Evolutionary conservation across 371 early-diverging fungal species (phyloP).

Genomic region (Coemansia sp.): DNA sequence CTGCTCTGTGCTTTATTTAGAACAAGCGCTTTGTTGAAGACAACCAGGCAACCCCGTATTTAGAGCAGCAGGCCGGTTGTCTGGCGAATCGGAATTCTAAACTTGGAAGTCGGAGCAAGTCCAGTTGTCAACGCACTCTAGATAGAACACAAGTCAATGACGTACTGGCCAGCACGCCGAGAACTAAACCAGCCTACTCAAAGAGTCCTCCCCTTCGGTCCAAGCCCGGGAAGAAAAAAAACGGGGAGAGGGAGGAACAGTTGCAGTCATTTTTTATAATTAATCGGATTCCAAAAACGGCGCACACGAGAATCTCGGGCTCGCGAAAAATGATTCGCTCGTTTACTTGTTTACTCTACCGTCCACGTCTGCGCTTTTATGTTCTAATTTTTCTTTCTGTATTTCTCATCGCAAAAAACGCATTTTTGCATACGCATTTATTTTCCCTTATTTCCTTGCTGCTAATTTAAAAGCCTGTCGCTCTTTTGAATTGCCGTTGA

Average conservation of each 20-base stretch:
- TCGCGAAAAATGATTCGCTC: background rate
- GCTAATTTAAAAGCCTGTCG: background rate
- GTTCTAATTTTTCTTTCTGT: conserved; percentile 8
- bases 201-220: too few species aligned
- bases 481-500: too few species aligned
- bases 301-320: background rate
- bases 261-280: background rate
- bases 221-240: too few species aligned
- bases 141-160: background rate
- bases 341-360: conserved; percentile 3
- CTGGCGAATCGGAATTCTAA: background rate
- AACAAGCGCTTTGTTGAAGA: background rate
- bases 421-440: conserved; percentile 5
- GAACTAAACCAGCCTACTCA: background rate
- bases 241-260: too few species aligned
- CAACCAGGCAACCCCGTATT: background rate
- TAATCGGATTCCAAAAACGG: background rate
- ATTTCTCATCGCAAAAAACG: conserved; percentile 8
- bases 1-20: background rate
- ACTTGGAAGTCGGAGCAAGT: background rate
- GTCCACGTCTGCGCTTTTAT: background rate
- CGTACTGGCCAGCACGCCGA: background rate
- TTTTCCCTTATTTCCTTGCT: background rate
- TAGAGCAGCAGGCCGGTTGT: background rate
- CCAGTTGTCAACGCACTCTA: background rate